A percentile compares a stretch with the other conserved stretches of the same genome.
Conservation (phyloP, 2,329 filamentous ascomycete genomes). For the Neofusicoccum cordaticola region DNA sequence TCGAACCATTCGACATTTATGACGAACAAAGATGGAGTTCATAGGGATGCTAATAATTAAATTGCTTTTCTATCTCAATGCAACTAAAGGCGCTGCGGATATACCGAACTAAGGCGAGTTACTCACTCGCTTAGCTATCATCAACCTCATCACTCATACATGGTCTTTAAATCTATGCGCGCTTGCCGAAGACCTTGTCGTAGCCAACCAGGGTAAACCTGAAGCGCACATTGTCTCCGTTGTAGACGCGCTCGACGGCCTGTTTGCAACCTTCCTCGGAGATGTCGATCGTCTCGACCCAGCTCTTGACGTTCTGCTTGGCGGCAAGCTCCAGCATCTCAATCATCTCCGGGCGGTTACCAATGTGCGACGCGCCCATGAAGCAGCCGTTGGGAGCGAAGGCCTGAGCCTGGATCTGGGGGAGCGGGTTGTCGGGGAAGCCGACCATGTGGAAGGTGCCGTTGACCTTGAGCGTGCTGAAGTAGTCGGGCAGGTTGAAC, state of each 20-base stretch:
- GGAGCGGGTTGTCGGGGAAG: slow-evolving; percentile 72
- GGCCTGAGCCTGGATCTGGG: slow-evolving; percentile 68
- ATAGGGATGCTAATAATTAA: not conserved
- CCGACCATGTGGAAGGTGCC: slow-evolving; percentile 78
- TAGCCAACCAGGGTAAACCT: slow-evolving; percentile 68
- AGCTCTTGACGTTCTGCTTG: slow-evolving; percentile 52
- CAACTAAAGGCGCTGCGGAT: not conserved
- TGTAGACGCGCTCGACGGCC: slow-evolving; percentile 63
- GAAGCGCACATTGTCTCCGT: slow-evolving; percentile 69
- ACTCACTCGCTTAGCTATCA: not conserved
- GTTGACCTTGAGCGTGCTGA: slow-evolving; percentile 77
- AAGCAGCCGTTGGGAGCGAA: slow-evolving; percentile 69
- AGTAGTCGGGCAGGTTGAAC: slow-evolving; percentile 69
- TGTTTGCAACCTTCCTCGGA: slow-evolving; percentile 67
- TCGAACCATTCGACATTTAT: not conserved
- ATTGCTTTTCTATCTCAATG: slow-evolving; percentile 13
- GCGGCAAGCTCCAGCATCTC: slow-evolving; percentile 51
- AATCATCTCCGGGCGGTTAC: slow-evolving; percentile 50
- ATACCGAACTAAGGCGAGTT: not conserved
- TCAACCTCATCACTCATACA: slow-evolving; percentile 9
- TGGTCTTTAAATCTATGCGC: not conserved
- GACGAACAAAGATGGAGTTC: no score
- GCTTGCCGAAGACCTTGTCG: slow-evolving; percentile 63
- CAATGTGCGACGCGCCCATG: slow-evolving; percentile 52
- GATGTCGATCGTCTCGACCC: slow-evolving; percentile 68